Evolutionary conservation across 257 asterid species (phyloP), one percentile per base, ranked within the genome.

Genomic region (Vinca minor): DNA sequence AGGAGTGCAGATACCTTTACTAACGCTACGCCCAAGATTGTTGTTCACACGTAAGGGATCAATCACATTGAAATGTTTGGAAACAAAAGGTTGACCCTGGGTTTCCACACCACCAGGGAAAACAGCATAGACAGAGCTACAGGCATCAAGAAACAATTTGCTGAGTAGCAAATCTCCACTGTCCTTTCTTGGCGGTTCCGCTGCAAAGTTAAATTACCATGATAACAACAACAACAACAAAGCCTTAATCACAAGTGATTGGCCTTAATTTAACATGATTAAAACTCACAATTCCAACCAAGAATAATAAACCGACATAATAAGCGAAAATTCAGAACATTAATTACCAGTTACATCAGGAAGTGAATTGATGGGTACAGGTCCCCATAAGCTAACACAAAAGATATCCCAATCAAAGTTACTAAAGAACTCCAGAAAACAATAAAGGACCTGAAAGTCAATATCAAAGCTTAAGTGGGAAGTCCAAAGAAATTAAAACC

Each of bases 11-110:
- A 72, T 84, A 93, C 99, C 99, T 89, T 93, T 93, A 79, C 94
- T 93, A 68, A 93, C 97, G 80, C 99, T 93, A 58, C 99, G 97
- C 18, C 99, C 99, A 78, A 93, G 99, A 71, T 93, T 93, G 83
- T 93, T 93, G 88, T 79, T 93, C 69, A 87, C 96, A 45, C 99
- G 96, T 54, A 93, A 81, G 41, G 99, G 99, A 82, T 93, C 99
- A 58, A 93, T 86, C 41, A 93, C 97, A 73, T 93, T 93, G 71
- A 93, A 89, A 83, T 93, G 87, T 77, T 93, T 93, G 46, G 97
- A 80, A 68, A 78, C 83, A 78, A 93, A 93, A 54, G 89, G 84
- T 47, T 80, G 97, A 54, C 97, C 95, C 68, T 83, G 91, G 70
- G 77, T 89, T 66, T 89, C 98, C 69, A 73, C 95, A 65, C 95